These are phyloP conservation scores for Pleurotus djamor DNA, from an alignment of 768 basidiomycete genomes.

Conservation along the genomic window DNA sequence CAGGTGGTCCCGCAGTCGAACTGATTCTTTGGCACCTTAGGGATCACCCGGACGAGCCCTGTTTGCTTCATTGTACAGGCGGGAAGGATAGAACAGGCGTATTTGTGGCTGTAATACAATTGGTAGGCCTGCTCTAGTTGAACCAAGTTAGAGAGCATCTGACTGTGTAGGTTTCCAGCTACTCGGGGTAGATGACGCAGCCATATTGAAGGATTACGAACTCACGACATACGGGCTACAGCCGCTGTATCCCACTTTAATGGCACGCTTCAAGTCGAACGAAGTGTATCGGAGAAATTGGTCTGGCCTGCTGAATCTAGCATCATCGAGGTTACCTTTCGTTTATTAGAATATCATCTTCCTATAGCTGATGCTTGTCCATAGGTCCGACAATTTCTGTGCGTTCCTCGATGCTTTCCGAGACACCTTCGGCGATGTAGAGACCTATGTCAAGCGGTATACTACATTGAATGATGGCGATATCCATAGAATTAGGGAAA, in stretches of 20 bases:
- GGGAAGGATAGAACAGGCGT: constrained; percentile 45
- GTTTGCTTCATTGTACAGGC: constrained; percentile 44
- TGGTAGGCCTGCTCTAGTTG: not conserved
- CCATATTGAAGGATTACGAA: not conserved
- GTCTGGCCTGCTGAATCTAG: not conserved
- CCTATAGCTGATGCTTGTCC: not conserved
- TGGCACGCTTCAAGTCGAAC: not conserved
- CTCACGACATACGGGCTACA: not conserved
- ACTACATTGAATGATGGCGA: not conserved
- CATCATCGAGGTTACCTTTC: not conserved
- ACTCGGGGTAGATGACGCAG: not conserved
- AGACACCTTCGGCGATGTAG: not conserved
- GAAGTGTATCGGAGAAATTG: not conserved
- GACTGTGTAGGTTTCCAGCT: not conserved
- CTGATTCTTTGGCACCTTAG: constrained; percentile 32
- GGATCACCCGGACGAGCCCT: constrained; percentile 33
- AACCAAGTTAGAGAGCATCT: not conserved
- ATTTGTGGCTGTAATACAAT: constrained; percentile 30
- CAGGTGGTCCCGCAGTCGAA: constrained; percentile 26
- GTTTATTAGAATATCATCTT: not conserved
- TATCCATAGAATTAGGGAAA: not conserved
- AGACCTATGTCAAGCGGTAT: not conserved
- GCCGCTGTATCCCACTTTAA: not conserved
- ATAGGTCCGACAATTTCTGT: not conserved
- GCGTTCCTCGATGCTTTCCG: not conserved